A percentile compares a stretch with the other conserved stretches of the same genome.
These are phyloP conservation scores for Tolypocladium inflatum DNA, from an alignment of 2,329 filamentous ascomycete species.

Conservation along the genomic window DNA sequence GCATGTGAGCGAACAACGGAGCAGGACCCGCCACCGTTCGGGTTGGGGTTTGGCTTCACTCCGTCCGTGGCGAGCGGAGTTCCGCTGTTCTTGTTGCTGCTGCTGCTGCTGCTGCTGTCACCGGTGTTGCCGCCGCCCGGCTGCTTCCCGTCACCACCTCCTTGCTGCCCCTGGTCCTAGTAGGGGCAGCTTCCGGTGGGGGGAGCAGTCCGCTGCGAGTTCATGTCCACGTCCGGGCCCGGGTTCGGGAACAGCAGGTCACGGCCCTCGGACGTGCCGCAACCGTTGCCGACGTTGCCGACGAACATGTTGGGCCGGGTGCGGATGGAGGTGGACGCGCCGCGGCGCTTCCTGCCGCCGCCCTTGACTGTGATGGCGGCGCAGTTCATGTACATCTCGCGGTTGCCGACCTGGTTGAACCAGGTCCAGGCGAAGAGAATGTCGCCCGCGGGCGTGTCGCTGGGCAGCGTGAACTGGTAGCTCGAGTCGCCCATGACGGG, in stretches of 20 bases:
- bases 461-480: constrained; percentile 59
- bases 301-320: constrained; percentile 59
- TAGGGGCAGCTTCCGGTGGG: constrained; percentile 24
- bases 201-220: constrained; percentile 22
- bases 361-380: constrained; percentile 55
- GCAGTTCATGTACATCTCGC: constrained; percentile 86
- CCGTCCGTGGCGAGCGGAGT: not conserved
- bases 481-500: constrained; percentile 33
- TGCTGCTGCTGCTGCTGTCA: not conserved
- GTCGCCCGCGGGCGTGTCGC: constrained; percentile 48
- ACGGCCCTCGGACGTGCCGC: constrained; percentile 45
- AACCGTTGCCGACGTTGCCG: constrained; percentile 56
- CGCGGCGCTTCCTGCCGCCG: constrained; percentile 22
- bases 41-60: not conserved
- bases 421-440: constrained; percentile 68
- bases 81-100: not conserved
- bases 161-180: constrained; percentile 2
- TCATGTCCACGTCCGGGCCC: constrained; percentile 42
- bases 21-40: not conserved
- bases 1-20: not conserved
- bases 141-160: not conserved
- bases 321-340: constrained; percentile 30
- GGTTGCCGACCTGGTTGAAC: constrained; percentile 68
- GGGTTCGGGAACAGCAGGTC: constrained; percentile 59
- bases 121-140: not conserved